phyloP scores from a whole-genome alignment of 2,329 filamentous ascomycete genomes.

The Colletotrichum sp. region DNA sequence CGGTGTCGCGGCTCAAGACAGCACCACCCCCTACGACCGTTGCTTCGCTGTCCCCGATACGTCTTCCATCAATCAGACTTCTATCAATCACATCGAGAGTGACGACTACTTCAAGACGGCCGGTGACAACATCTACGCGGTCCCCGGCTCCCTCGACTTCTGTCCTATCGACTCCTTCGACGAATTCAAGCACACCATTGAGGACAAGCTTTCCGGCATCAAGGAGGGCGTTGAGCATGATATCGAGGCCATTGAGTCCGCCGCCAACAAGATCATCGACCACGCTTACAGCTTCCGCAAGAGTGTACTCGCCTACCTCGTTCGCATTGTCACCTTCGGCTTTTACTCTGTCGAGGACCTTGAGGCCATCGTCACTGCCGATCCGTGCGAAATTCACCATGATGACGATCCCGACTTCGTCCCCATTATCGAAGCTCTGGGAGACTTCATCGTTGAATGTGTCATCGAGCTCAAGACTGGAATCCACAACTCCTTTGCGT shows the following conservation, averaged over 20 bases:
- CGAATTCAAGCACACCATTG: background rate
- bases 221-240: background rate
- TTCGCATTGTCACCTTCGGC: background rate
- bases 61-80: background rate
- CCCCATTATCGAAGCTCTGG: background rate
- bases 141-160: rapidly evolving
- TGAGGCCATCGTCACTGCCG: background rate
- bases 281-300: background rate
- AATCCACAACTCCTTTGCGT: rapidly evolving
- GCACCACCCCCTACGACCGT: too few species aligned
- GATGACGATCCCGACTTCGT: background rate
- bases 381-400: rapidly evolving
- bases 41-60: background rate
- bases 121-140: rapidly evolving
- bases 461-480: background rate
- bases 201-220: background rate
- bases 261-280: background rate
- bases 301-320: rapidly evolving
- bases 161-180: background rate
- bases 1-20: background rate
- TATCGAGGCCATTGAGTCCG: background rate
- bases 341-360: background rate
- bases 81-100: background rate
- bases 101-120: background rate
- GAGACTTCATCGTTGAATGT: background rate